A percentile compares a stretch with the other conserved stretches of the same genome.
These are phyloP conservation scores for Jimgerdemannia lactiflua DNA, from an alignment of 192 early-diverging fungal genomes.

Conservation along the genomic window DNA sequence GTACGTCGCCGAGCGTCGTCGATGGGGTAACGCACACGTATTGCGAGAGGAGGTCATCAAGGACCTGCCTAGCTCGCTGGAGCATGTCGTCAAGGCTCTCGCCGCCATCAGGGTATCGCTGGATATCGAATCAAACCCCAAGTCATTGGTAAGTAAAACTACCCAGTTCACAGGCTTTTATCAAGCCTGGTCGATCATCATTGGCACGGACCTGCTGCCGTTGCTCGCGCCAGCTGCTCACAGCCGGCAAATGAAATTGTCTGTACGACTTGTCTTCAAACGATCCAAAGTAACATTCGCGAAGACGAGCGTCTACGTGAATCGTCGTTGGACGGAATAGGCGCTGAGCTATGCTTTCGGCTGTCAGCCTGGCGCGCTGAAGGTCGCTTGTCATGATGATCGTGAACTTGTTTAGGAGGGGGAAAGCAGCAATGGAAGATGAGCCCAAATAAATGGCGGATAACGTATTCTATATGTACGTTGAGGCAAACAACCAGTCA, in stretches of 20 bases:
- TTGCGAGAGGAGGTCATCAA: not conserved
- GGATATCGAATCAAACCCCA: not conserved
- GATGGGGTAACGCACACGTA: not conserved
- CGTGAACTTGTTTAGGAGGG: not conserved
- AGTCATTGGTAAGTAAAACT: too few relatives aligned
- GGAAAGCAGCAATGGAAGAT: not conserved
- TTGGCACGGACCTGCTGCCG: not conserved
- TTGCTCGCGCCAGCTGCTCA: not conserved
- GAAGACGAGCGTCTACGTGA: not conserved
- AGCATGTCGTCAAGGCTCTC: not conserved
- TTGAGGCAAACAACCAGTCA: not conserved
- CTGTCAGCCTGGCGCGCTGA: not conserved
- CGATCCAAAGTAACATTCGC: not conserved
- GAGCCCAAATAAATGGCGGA: not conserved
- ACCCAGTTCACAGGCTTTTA: too few relatives aligned
- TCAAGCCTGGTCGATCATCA: not conserved
- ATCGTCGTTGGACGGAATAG: not conserved
- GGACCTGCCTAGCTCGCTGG: not conserved
- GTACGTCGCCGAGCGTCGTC: too few relatives aligned
- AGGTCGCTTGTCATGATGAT: not conserved
- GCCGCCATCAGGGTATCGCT: not conserved
- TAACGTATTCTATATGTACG: not conserved
- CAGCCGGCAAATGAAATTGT: not conserved
- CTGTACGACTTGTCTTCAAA: slow-evolving; percentile 2
- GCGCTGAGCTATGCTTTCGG: not conserved